These are phyloP conservation scores for Saccharomyces hybrid DNA, from an alignment of 1,139 yeast genomes.

Conservation along the genomic window DNA sequence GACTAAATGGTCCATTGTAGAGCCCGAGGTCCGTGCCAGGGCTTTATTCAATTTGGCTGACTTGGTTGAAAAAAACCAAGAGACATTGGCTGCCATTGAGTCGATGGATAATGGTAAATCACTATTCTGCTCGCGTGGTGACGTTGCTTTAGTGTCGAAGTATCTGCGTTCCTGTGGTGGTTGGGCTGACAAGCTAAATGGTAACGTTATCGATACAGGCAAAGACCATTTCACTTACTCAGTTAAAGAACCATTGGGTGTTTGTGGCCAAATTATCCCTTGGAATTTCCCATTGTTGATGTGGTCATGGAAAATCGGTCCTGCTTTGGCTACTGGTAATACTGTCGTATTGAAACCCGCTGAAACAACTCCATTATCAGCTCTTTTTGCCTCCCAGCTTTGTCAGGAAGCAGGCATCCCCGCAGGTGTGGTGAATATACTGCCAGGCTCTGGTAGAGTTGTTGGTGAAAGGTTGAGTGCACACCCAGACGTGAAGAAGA, in stretches of 20 bases:
- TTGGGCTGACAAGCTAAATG: slow-evolving; percentile 66
- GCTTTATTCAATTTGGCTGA: slow-evolving; percentile 55
- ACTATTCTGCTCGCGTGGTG: slow-evolving; percentile 44
- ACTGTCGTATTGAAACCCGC: slow-evolving; percentile 76
- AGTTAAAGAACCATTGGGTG: slow-evolving; percentile 60
- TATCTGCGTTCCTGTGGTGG: slow-evolving; percentile 67
- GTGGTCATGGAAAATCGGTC: slow-evolving; percentile 76
- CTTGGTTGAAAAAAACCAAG: slow-evolving; percentile 48
- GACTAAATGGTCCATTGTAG: slow-evolving; percentile 36
- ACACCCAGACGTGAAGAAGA: slow-evolving; percentile 58
- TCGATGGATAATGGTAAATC: slow-evolving; percentile 75
- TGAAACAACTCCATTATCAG: slow-evolving; percentile 76
- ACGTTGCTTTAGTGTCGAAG: slow-evolving; percentile 49
- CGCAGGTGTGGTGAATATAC: slow-evolving; percentile 66
- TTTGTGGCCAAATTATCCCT: slow-evolving; percentile 76
- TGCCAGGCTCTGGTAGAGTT: slow-evolving; percentile 61
- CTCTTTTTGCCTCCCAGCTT: slow-evolving; percentile 55
- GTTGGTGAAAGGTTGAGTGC: slow-evolving; percentile 53
- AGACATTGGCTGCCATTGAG: slow-evolving; percentile 49
- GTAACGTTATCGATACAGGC: slow-evolving; percentile 55
- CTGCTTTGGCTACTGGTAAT: slow-evolving; percentile 78
- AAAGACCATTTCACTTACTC: slow-evolving; percentile 45
- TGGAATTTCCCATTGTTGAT: slow-evolving; percentile 83
- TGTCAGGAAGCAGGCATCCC: slow-evolving; percentile 72
- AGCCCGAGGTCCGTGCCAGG: slow-evolving; percentile 45